A percentile compares a stretch with the other conserved stretches of the same genome.
phyloP scores from a whole-genome alignment of 1,284 basidiomycete genomes.

The Ceratobasidium sp. region DNA sequence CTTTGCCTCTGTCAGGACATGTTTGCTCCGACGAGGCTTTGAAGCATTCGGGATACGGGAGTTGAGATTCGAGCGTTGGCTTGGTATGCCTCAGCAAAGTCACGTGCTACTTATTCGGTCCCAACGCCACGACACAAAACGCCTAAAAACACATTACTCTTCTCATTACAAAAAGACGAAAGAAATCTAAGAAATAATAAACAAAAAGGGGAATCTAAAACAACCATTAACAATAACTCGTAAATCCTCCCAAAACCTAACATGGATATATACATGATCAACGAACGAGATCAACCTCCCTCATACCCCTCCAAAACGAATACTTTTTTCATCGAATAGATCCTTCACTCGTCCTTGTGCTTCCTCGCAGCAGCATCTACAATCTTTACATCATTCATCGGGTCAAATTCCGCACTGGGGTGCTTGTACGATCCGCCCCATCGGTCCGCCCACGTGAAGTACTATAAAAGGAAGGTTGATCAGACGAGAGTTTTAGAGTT shows the following conservation, averaged over 20 bases:
- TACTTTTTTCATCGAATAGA: no score
- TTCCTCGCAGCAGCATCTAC: slow-evolving; percentile 37
- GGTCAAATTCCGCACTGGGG: slow-evolving; percentile 86
- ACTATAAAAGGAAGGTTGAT: slow-evolving; percentile 60
- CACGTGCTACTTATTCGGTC: no score
- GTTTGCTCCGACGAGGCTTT: no score
- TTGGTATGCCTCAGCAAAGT: no score
- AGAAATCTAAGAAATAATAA: slow-evolving; percentile 6
- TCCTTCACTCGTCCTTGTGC: slow-evolving; percentile 22
- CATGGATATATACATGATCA: slow-evolving; percentile 8
- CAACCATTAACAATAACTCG: not conserved
- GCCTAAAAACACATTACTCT: not conserved
- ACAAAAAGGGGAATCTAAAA: slow-evolving; percentile 2
- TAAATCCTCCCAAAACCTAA: not conserved
- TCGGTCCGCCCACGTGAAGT: slow-evolving; percentile 96
- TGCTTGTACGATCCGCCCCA: slow-evolving; percentile 88
- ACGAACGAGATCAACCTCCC: not conserved
- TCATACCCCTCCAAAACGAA: not conserved
- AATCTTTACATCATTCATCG: slow-evolving; percentile 75
- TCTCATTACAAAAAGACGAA: not conserved
- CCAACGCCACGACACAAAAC: no score
- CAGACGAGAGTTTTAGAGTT: slow-evolving; percentile 38
- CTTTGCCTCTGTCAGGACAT: no score
- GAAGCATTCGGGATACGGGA: no score
- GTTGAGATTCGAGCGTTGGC: no score